A percentile compares a stretch with the other conserved stretches of the same genome.
These are phyloP conservation scores for Euphrasia confusa DNA, from an alignment of 257 asterid species.

Conservation along the genomic window DNA sequence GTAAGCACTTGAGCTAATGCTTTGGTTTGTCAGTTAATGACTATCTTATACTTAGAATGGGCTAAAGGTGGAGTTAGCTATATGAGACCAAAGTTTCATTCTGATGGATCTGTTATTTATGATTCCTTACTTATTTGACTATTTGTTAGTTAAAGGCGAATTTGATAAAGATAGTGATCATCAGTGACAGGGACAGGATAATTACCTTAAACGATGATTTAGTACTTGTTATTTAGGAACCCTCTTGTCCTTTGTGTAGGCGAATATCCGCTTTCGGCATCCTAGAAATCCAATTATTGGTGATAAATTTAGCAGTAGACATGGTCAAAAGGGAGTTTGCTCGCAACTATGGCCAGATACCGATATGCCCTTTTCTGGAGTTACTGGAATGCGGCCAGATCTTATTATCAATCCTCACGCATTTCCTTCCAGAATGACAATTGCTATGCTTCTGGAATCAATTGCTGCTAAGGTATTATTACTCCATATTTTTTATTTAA, in stretches of 20 bases:
- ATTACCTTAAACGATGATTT: no score
- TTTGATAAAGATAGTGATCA: no score
- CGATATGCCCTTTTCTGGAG: conserved; percentile 94
- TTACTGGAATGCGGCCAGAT: conserved; percentile 94
- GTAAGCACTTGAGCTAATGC: conserved; percentile 33
- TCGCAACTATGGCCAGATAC: conserved; percentile 91
- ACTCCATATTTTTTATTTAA: conserved; percentile 1
- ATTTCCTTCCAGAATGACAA: conserved; percentile 97
- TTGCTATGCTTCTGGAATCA: conserved; percentile 96
- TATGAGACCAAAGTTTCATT: neutral
- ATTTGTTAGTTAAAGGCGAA: no score
- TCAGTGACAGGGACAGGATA: no score
- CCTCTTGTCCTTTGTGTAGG: conserved; percentile 47
- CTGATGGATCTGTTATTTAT: no score
- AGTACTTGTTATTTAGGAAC: no score
- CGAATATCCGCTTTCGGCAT: conserved; percentile 74
- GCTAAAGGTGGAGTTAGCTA: neutral
- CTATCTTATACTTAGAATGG: neutral
- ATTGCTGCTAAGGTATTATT: conserved; percentile 87
- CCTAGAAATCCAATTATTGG: conserved; percentile 91
- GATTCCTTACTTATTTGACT: no score
- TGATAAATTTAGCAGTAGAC: conserved; percentile 98
- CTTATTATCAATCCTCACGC: conserved; percentile 98
- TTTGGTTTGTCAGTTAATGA: neutral
- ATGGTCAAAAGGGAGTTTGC: conserved; percentile 99